A percentile compares a stretch with the other conserved stretches of the same genome.
Evolutionary conservation across 2,329 filamentous ascomycete species (phyloP).

Genomic region (Camillea tinctor): DNA sequence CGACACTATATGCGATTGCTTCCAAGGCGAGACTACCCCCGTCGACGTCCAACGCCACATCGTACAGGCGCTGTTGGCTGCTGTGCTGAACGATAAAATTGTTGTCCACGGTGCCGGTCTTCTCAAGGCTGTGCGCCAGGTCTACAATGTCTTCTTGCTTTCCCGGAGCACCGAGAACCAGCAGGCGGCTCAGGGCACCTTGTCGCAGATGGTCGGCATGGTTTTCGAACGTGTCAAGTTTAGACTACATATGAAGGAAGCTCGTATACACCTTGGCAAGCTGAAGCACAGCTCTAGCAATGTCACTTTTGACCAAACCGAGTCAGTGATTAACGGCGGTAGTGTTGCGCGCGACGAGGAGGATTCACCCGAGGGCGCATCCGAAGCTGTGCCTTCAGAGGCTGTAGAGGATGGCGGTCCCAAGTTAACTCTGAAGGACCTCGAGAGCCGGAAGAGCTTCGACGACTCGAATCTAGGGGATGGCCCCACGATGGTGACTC

Average conservation of each 20-base stretch:
- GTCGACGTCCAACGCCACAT: conserved; percentile 95
- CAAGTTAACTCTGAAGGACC: conserved; percentile 65
- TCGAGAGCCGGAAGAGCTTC: conserved; percentile 67
- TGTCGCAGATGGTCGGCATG: conserved; percentile 98
- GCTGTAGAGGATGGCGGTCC: conserved; percentile 38
- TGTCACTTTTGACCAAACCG: conserved; percentile 48
- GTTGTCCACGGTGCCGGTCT: conserved; percentile 95
- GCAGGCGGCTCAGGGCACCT: conserved; percentile 92
- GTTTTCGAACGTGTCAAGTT: conserved; percentile 94
- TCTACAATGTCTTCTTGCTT: conserved; percentile 97
- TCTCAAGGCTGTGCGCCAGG: conserved; percentile 93
- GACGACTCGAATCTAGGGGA: conserved; percentile 67
- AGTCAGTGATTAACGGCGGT: conserved; percentile 34
- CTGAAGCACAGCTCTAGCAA: conserved; percentile 54
- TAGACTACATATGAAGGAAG: conserved; percentile 82
- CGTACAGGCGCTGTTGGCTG: conserved; percentile 92
- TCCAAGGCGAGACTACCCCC: conserved; percentile 92
- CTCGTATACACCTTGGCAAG: conserved; percentile 59
- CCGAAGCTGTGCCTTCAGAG: conserved; percentile 27
- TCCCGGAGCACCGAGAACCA: conserved; percentile 94
- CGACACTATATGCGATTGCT: conserved; percentile 98
- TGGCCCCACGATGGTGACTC: conserved; percentile 65
- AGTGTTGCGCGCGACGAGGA: conserved; percentile 35
- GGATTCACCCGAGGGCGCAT: conserved; percentile 37
- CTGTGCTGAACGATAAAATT: conserved; percentile 97